phyloP scores from a whole-genome alignment of 352 stramenopile genomes.

The Pythium insidiosum region DNA sequence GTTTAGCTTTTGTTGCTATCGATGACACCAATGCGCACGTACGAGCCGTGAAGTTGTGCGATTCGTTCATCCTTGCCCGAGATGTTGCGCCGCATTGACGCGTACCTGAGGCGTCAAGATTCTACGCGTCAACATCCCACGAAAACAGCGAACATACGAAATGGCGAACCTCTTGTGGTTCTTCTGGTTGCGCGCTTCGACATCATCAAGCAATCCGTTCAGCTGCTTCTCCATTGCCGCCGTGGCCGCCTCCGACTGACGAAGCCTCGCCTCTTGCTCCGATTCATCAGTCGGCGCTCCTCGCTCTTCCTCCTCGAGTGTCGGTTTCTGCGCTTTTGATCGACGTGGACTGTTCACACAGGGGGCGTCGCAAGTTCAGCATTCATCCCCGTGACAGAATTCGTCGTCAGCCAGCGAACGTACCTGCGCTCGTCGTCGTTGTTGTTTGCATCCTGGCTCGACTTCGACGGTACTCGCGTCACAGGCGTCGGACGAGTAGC shows the following conservation, averaged over 20 bases:
- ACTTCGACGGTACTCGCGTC: too few relatives aligned
- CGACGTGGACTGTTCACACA: too few relatives aligned
- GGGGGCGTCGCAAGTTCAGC: too few relatives aligned
- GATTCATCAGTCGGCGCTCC: not conserved
- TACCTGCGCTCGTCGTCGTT: not conserved
- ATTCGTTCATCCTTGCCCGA: constrained; percentile 17
- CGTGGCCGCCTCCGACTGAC: constrained; percentile 10
- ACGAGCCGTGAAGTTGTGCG: constrained; percentile 8
- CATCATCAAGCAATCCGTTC: constrained; percentile 6
- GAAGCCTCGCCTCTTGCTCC: constrained; percentile 5
- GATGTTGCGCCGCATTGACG: constrained; percentile 10
- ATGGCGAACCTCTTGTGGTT: constrained; percentile 39
- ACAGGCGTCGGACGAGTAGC: too few relatives aligned
- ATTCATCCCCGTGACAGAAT: too few relatives aligned
- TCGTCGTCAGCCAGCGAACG: too few relatives aligned
- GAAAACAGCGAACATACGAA: too few relatives aligned
- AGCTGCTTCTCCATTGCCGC: constrained; percentile 16
- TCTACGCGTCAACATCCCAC: too few relatives aligned
- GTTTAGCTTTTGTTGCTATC: too few relatives aligned
- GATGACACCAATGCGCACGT: too few relatives aligned
- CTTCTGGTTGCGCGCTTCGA: constrained; percentile 16
- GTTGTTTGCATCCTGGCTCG: not conserved
- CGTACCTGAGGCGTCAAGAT: too few relatives aligned
- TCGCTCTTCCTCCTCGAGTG: constrained; percentile 6
- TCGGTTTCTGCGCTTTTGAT: constrained; percentile 1